Evolutionary conservation across 2,329 filamentous ascomycete species (phyloP), one percentile per base, ranked within the genome.

Genomic region (Diaporthe caulivora): DNA sequence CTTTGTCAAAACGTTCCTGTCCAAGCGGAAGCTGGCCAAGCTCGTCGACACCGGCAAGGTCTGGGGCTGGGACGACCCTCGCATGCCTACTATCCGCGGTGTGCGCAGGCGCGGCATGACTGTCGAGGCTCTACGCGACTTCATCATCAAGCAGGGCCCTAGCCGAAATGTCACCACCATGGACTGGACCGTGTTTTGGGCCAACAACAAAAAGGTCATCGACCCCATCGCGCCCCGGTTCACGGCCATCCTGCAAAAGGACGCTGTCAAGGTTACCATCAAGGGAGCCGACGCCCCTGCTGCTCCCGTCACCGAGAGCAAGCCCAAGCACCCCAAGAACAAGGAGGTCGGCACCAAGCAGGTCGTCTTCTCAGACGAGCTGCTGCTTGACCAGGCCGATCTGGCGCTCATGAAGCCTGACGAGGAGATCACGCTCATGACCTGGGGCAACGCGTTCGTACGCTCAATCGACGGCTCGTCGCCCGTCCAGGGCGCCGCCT

Each of bases 381-480:
- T 98, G 77, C 86, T 97, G 75, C 86, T 98, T 69, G 96, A 98
- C 81, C 96, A 98, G 84, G 93, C 89, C 58, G 96, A 98, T 79
- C 94, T 93, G 75, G 92, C 92, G 81, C 89, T 89, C 34, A 97
- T 98, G 84, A 93, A 91, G 78, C 88, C 93, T 74, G 92, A 93
- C 80, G 96, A 98, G 86, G 95, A 98, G 83, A 94, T 98, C 79
- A 98, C 96, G 0, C 88, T 98, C 54, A 98, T 98, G 96, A 93
- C 93, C 82, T 98, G 96, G 96, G 97, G 96, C 78, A 97, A 97
- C 80, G 94, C 93, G 17, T 90, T 95, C 77, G 93, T 97, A 31
- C 90, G 92, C 71, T 90, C 91, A 74, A 90, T 94, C 75, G 86
- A 89, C 62, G 83, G 85, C 40, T 83, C 84, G 24, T 87, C 87